phyloP scores from a whole-genome alignment of 1,284 basidiomycete species.

The Puccinia coronata region DNA sequence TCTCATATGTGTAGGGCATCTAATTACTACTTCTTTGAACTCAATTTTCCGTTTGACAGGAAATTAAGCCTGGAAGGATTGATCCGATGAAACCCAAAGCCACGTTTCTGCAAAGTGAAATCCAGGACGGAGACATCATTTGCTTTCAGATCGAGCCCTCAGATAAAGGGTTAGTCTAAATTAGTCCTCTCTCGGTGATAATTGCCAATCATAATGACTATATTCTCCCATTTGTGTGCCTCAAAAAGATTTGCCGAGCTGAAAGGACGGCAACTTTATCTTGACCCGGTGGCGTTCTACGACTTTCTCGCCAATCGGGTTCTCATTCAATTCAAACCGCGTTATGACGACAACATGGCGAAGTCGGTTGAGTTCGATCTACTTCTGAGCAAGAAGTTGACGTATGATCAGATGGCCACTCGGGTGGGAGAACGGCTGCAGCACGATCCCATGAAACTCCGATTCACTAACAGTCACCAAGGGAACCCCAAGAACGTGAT shows the following conservation, averaged over 20 bases:
- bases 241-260: constrained; percentile 64
- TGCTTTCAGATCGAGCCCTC: constrained; percentile 97
- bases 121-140: constrained; percentile 98
- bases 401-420: constrained; percentile 96
- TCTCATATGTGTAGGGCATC: not conserved
- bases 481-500: constrained; percentile 86
- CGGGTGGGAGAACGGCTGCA: constrained; percentile 89
- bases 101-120: constrained; percentile 94
- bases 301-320: constrained; percentile 99
- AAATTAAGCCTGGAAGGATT: constrained; percentile 99
- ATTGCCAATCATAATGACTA: not conserved
- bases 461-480: constrained; percentile 94
- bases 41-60: constrained; percentile 62
- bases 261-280: constrained; percentile 84
- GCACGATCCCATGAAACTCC: constrained; percentile 93
- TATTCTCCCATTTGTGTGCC: not conserved
- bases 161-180: constrained; percentile 80
- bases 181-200: not conserved
- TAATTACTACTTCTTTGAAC: not conserved
- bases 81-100: constrained; percentile 95
- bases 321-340: constrained; percentile 94
- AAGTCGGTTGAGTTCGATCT: constrained; percentile 74
- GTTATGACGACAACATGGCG: constrained; percentile 72
- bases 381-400: constrained; percentile 96
- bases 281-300: constrained; percentile 94